These are phyloP conservation scores for Ustilago hordei DNA, from an alignment of 1,284 basidiomycete species.

Conservation along the genomic window DNA sequence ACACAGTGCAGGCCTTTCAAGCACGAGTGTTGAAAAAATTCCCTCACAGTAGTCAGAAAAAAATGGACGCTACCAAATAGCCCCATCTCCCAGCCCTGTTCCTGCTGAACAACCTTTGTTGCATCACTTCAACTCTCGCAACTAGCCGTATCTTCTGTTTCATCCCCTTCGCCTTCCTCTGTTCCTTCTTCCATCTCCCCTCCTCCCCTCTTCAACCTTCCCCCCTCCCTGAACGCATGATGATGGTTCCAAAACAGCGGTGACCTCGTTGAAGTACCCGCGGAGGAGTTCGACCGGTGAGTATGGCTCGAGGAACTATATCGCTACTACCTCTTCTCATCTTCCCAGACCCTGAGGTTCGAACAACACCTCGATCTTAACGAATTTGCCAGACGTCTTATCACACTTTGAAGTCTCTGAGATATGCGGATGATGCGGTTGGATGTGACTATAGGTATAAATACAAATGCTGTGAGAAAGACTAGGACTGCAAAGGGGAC, in stretches of 20 bases:
- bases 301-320: conserved; percentile 19
- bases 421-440: background rate
- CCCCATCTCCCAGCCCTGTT: background rate
- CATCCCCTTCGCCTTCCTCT: background rate
- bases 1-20: no score
- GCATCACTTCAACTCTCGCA: background rate
- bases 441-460: conserved; percentile 7
- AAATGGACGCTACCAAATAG: background rate
- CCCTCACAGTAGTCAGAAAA: no score
- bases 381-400: background rate
- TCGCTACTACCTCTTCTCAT: conserved; percentile 11
- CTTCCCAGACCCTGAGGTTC: background rate
- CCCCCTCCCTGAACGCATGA: background rate
- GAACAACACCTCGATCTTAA: background rate
- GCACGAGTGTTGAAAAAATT: no score
- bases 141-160: conserved; percentile 5
- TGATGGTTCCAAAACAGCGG: background rate
- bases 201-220: background rate
- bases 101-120: background rate
- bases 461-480: conserved; percentile 13
- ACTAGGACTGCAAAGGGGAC: conserved; percentile 19
- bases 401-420: background rate
- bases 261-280: background rate
- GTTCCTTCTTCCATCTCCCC: background rate
- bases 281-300: background rate